Evolutionary conservation across 805 yeast genomes (phyloP).

Genomic region (Schwanniomyces yamadae): DNA sequence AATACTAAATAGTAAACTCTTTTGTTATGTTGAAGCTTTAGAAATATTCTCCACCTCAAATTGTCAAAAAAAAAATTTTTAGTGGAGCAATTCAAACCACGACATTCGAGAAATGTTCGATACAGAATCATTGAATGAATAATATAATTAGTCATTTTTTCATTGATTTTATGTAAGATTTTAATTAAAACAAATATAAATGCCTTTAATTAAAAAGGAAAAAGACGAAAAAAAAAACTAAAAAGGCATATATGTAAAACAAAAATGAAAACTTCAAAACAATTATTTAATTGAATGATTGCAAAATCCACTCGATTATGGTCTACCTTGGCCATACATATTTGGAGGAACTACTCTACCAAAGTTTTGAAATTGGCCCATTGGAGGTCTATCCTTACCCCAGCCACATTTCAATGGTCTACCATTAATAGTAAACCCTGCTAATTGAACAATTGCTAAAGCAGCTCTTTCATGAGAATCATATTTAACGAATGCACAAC

Average conservation of each 20-base stretch:
- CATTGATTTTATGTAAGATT: background rate
- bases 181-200: background rate
- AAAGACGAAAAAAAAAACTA: too few relatives aligned
- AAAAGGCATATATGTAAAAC: background rate
- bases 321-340: slow-evolving; percentile 27
- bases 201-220: background rate
- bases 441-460: slow-evolving; percentile 75
- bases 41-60: too few relatives aligned
- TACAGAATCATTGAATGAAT: background rate
- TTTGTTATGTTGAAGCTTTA: too few relatives aligned
- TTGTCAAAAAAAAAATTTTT: too few relatives aligned
- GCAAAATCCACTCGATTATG: too few relatives aligned
- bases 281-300: too few relatives aligned
- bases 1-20: too few relatives aligned
- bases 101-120: too few relatives aligned
- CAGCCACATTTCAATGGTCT: slow-evolving; percentile 81
- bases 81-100: too few relatives aligned
- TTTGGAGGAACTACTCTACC: slow-evolving; percentile 24
- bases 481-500: slow-evolving; percentile 86
- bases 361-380: slow-evolving; percentile 24
- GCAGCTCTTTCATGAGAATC: slow-evolving; percentile 90
- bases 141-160: too few relatives aligned
- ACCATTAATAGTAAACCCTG: slow-evolving; percentile 71
- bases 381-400: slow-evolving; percentile 63
- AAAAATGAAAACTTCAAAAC: background rate